Evolutionary conservation across 768 basidiomycete species (phyloP).

Genomic region (Botryobasidium botryosum): DNA sequence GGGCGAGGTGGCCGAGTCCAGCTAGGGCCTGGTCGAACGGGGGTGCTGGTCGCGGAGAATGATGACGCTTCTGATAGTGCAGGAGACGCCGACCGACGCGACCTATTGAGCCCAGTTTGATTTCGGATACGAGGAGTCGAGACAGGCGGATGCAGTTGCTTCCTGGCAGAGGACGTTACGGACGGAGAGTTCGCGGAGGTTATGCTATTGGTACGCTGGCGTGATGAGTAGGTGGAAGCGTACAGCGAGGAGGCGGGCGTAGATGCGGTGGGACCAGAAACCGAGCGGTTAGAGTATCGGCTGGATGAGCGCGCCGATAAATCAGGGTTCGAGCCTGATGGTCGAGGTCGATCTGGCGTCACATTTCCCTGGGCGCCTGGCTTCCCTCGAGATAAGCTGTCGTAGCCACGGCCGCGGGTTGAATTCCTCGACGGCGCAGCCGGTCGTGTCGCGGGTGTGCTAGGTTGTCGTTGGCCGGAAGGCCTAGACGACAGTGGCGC

Average conservation of each 20-base stretch:
- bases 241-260: slow-evolving; percentile 27
- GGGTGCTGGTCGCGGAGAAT: neutral
- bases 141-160: no score
- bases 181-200: slow-evolving; percentile 23
- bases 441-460: no score
- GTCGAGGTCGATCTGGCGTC: no score
- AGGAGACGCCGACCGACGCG: neutral
- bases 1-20: neutral
- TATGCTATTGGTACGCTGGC: slow-evolving; percentile 61
- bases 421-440: no score
- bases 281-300: slow-evolving; percentile 33
- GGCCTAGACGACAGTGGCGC: slow-evolving; percentile 10
- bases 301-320: no score
- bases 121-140: no score
- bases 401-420: no score
- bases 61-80: neutral
- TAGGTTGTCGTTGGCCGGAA: no score
- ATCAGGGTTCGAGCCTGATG: no score
- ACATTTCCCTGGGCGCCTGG: no score
- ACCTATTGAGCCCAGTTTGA: no score
- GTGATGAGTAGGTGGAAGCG: slow-evolving; percentile 62
- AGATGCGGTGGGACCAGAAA: slow-evolving; percentile 41
- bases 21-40: neutral
- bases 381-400: no score
- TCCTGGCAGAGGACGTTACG: slow-evolving; percentile 22